These are phyloP conservation scores for Saccharomyces pastorianus DNA, from an alignment of 1,139 yeast genomes.

Conservation along the genomic window DNA sequence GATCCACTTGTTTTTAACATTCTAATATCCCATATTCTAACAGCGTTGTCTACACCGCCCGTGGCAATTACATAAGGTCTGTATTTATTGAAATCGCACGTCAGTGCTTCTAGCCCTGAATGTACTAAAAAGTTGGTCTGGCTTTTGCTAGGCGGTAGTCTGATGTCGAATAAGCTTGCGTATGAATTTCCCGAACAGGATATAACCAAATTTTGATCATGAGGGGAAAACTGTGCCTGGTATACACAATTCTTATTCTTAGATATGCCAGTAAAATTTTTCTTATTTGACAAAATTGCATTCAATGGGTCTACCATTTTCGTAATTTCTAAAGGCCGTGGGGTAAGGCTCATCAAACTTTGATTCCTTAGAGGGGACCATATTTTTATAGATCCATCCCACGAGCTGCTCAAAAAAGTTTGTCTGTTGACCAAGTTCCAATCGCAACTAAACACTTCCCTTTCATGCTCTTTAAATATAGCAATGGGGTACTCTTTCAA, in stretches of 20 bases:
- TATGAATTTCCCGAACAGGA: conserved; percentile 78
- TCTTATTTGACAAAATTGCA: conserved; percentile 3
- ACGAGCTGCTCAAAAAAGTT: conserved; percentile 67
- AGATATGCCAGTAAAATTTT: conserved; percentile 9
- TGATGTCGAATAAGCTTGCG: conserved; percentile 76
- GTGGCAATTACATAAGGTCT: conserved; percentile 70
- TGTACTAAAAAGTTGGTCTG: conserved; percentile 61
- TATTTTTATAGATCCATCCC: conserved; percentile 86
- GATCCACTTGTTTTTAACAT: conserved; percentile 48
- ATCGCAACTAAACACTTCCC: conserved; percentile 77
- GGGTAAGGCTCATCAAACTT: conserved; percentile 52
- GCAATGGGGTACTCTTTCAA: conserved; percentile 64
- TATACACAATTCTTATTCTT: conserved; percentile 51
- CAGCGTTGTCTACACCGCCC: conserved; percentile 80
- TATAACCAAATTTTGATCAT: conserved; percentile 60
- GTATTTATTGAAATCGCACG: conserved; percentile 88
- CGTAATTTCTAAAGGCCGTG: conserved; percentile 27
- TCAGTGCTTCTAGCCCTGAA: conserved; percentile 69
- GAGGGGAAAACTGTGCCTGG: conserved; percentile 80
- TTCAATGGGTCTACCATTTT: conserved; percentile 7
- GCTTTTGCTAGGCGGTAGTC: conserved; percentile 51
- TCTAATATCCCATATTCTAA: conserved; percentile 82
- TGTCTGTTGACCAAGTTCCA: conserved; percentile 81
- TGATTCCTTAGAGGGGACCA: conserved; percentile 56
- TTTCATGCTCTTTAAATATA: conserved; percentile 68